phyloP scores from a whole-genome alignment of 768 basidiomycete genomes.

The Pholiota conissans region DNA sequence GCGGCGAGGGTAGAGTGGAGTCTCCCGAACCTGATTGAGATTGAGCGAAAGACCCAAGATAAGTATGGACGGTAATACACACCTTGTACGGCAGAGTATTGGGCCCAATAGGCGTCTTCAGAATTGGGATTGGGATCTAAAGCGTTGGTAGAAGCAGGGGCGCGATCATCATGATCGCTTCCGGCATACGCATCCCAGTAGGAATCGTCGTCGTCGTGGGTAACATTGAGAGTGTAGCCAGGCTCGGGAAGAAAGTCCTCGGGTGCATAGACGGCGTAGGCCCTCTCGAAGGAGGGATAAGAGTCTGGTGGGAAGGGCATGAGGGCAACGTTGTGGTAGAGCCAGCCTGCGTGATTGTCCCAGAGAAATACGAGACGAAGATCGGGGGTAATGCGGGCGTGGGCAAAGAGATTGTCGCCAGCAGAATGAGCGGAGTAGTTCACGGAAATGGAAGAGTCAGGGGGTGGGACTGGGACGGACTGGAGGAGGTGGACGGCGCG shows the following conservation, averaged over 20 bases:
- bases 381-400: slow-evolving; percentile 48
- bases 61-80: slow-evolving; percentile 13
- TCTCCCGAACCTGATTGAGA: slow-evolving; percentile 62
- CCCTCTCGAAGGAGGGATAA: slow-evolving; percentile 28
- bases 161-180: slow-evolving; percentile 28
- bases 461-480: slow-evolving; percentile 12
- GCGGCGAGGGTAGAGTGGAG: slow-evolving; percentile 63
- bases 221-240: slow-evolving; percentile 15
- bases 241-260: slow-evolving; percentile 34
- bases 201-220: slow-evolving; percentile 46
- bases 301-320: slow-evolving; percentile 68
- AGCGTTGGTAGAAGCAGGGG: slow-evolving; percentile 9
- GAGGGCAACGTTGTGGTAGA: slow-evolving; percentile 64
- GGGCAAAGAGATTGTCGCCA: slow-evolving; percentile 51
- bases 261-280: slow-evolving; percentile 25
- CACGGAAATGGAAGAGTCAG: slow-evolving; percentile 23
- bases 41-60: slow-evolving; percentile 1
- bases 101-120: slow-evolving; percentile 78
- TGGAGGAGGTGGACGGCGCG: slow-evolving; percentile 20
- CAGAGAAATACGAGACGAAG: slow-evolving; percentile 71
- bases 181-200: slow-evolving; percentile 74
- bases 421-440: slow-evolving; percentile 41
- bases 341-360: slow-evolving; percentile 56
- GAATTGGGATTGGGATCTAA: slow-evolving; percentile 24
- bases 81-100: slow-evolving; percentile 73